Base-by-base conservation (phyloP, 1,284 basidiomycete genomes). In the Earliella scabrosa region DNA sequence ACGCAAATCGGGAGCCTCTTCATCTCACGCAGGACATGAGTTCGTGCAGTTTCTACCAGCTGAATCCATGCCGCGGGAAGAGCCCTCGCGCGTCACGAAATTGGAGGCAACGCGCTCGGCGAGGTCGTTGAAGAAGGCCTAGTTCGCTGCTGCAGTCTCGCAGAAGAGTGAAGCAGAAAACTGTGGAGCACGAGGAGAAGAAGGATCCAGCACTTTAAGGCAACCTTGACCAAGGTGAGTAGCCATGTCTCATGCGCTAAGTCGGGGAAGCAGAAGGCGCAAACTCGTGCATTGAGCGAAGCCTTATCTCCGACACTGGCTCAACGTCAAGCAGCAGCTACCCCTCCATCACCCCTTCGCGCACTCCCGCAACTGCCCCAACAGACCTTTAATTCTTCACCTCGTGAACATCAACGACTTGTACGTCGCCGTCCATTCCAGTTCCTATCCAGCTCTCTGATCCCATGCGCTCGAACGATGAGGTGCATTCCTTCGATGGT, bases 1-100 rank as follows among this genome's bases (percentile, higher is more conserved):
- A 72, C 92, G 96, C 58, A 97, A 98, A 27, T 97, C 95, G n/a
- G n/a, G 1, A 85, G 89, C 36, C 86, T 98, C 23, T 98, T 99
- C 77, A 98, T 70, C 78, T 98, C 14, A 83, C 94, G 45, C n/a
- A n/a, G n/a, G n/a, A n/a, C 86, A 89, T 56, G 96, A 97, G 68
- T 97, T 98, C 71, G 88, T 91, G 61, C 86, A 95, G 62, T 98
- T 97, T 75, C 82, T 98, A 68, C 94, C 95, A 1, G 92, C 91
- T 61, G 77, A 79, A 61, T 77, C 76, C 44, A 78, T 80, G 49
- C 75, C 75, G 54, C 68, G 80, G 46, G 72, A 82, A 20, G 82
- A 83, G 57, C 63, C 66, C 21, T 64, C 64, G 51, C 62, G 63
- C 5, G 56, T 67, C 9, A 63, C 65, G 20, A 67, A 67, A 26